Evolutionary conservation across 2,329 filamentous ascomycete species (phyloP).

Genomic region (Didymellaceae sp.): DNA sequence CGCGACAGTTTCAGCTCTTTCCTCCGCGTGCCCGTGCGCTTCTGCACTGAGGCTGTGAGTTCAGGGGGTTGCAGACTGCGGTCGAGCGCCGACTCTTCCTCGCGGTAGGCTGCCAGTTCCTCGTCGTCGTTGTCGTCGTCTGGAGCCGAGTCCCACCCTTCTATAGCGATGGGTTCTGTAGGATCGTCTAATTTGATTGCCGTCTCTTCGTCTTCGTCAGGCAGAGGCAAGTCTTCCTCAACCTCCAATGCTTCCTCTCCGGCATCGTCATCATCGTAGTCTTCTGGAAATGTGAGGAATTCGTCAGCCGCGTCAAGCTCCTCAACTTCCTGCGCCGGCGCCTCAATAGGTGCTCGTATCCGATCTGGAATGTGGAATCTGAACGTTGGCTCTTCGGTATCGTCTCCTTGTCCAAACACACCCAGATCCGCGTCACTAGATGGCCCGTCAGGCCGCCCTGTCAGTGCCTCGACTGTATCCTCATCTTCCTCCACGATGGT

Average conservation of each 20-base stretch:
- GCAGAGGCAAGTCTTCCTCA: not conserved
- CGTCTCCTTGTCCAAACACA: conserved; percentile 43
- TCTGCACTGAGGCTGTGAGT: conserved; percentile 14
- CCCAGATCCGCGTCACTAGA: conserved; percentile 41
- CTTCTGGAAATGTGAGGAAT: conserved; percentile 4
- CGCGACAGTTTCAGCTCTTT: conserved; percentile 68
- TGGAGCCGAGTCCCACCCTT: conserved; percentile 43
- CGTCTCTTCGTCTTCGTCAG: conserved; percentile 16
- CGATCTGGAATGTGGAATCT: conserved; percentile 47
- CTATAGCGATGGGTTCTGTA: conserved; percentile 24
- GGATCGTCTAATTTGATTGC: conserved; percentile 26
- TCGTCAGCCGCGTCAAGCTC: conserved; percentile 19
- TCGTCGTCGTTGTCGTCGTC: conserved; percentile 35
- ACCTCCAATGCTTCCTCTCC: conserved; percentile 7
- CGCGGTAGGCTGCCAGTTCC: conserved; percentile 44
- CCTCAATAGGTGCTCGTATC: conserved; percentile 31
- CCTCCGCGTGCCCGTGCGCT: conserved; percentile 36
- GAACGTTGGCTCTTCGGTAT: conserved; percentile 48
- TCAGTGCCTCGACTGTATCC: conserved; percentile 40
- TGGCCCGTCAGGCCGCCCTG: conserved; percentile 38
- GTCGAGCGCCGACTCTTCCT: conserved; percentile 44
- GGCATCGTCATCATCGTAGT: not conserved
- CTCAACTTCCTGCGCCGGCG: conserved; percentile 18
- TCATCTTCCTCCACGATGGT: conserved; percentile 42
- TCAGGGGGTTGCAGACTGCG: conserved; percentile 43